Evolutionary conservation across 805 yeast species (phyloP).

Genomic region (Lachancea meyersii): DNA sequence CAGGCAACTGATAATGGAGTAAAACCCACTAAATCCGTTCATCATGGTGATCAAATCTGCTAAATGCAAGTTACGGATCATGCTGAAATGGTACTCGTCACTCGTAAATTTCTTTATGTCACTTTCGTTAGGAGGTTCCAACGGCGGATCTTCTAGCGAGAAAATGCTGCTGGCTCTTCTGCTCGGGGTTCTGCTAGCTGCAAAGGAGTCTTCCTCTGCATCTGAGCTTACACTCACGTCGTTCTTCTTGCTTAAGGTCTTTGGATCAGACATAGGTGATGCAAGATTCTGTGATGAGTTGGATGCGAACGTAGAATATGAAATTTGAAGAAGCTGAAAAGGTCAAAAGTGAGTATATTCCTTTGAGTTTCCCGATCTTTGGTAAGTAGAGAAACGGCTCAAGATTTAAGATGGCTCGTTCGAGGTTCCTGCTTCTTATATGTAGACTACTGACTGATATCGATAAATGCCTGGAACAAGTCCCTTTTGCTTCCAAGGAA

Average conservation of each 20-base stretch:
- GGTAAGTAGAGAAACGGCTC: too few species aligned
- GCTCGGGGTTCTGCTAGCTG: slow-evolving; percentile 34
- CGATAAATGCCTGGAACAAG: neutral
- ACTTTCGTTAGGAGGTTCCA: slow-evolving; percentile 70
- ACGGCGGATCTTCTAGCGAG: slow-evolving; percentile 44
- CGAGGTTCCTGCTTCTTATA: too few species aligned
- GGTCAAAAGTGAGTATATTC: too few species aligned
- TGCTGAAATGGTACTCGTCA: slow-evolving; percentile 79
- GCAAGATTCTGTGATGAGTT: too few species aligned
- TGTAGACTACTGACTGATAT: too few species aligned
- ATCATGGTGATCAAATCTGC: slow-evolving; percentile 94
- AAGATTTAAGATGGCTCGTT: too few species aligned
- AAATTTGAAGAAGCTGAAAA: too few species aligned
- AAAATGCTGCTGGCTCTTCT: slow-evolving; percentile 54
- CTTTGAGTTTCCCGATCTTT: too few species aligned
- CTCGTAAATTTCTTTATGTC: slow-evolving; percentile 76
- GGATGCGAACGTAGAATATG: too few species aligned
- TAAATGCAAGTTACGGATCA: slow-evolving; percentile 82
- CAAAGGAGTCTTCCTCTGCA: slow-evolving; percentile 15
- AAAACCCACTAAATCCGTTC: slow-evolving; percentile 92
- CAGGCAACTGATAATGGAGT: slow-evolving; percentile 78
- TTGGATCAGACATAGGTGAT: neutral
- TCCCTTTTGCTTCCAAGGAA: slow-evolving; percentile 4
- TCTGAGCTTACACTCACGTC: slow-evolving; percentile 9
- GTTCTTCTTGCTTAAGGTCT: neutral